Evolutionary conservation across 1,139 yeast species (phyloP).

Genomic region (Geotrichum restrictum): DNA sequence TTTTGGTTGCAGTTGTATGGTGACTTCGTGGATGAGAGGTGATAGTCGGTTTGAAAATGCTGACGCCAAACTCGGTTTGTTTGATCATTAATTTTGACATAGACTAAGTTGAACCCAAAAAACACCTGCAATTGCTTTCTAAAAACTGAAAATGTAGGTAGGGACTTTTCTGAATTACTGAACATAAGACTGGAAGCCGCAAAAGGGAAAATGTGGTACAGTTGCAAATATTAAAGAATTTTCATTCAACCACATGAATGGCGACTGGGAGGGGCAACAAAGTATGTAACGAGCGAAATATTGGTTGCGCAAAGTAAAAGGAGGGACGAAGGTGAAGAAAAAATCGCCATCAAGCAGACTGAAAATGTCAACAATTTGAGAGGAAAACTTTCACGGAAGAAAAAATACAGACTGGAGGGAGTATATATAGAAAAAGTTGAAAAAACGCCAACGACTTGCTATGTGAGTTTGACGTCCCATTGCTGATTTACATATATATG

Average conservation of each 20-base stretch:
- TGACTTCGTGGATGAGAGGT: too few species aligned
- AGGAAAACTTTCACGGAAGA: background rate
- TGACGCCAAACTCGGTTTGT: too few species aligned
- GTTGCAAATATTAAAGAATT: background rate
- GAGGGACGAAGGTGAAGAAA: background rate
- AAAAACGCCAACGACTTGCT: background rate
- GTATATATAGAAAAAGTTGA: background rate
- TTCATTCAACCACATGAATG: background rate
- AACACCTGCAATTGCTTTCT: too few species aligned
- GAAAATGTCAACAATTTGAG: background rate
- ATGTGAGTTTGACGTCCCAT: background rate
- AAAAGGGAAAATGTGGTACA: background rate
- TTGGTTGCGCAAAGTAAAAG: background rate
- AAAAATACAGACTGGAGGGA: background rate
- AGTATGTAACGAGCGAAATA: too few species aligned
- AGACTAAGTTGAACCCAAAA: too few species aligned
- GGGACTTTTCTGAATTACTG: background rate
- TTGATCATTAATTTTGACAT: too few species aligned
- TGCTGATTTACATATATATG: too few species aligned
- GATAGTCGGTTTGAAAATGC: too few species aligned
- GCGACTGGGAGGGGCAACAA: background rate
- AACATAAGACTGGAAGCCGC: background rate
- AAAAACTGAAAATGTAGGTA: too few species aligned
- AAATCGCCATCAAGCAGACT: background rate
- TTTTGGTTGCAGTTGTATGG: too few species aligned